Base-by-base conservation (phyloP, 768 basidiomycete species). In the Glaciozyma antarctica region DNA sequence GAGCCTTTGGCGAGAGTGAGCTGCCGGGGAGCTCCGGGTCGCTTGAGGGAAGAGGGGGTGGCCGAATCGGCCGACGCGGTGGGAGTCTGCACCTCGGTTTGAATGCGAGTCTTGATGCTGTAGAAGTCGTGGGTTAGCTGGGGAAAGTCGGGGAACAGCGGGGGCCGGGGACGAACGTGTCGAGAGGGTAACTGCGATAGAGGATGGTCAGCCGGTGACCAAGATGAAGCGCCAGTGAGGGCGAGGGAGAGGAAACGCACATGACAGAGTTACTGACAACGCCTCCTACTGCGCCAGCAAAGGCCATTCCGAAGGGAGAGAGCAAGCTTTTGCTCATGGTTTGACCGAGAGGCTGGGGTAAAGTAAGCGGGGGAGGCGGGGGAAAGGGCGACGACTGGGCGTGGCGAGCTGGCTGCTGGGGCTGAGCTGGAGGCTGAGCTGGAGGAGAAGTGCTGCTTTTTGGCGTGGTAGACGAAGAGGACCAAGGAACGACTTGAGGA, bases 91-190 rank as follows among this genome's bases (percentile, higher is more conserved):
- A 62, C 79, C 43, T 84, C 78, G 34, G 90, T 93, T 75, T 99
- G 95, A 67, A 99, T 90, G 51, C 88, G 85, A 3, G 94, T 98
- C 78, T 98, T 98, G 63, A 89, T 87, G 13, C 92, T 95, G 74
- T 22, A 41, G 28, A 28, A 28, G 5, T 19, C 19, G 21, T 51
- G 48, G 19, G 54, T 38, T 21, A 15, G 32, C 24, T 32, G 21
- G 21, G 32, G 32, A 32, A 8, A 47, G 67, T 38, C 45, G 64
- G 53, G 73, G 45, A 34, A 38, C 34, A 54, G 41, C 49, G 13
- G 45, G 34, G 30, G 53, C 44, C 16, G 8, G 21, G 26, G 58
- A 53, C 64, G 24, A 79, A 90, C 86, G 91, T 90, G 77, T 99
- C 94, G 61, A 99, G 79, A 21, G 94, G 94, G 75, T 99, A 99